Evolutionary conservation across 148 eudicot species (phyloP), one percentile per base, ranked within the genome.

Genomic region (Vaccinium corymbosum): DNA sequence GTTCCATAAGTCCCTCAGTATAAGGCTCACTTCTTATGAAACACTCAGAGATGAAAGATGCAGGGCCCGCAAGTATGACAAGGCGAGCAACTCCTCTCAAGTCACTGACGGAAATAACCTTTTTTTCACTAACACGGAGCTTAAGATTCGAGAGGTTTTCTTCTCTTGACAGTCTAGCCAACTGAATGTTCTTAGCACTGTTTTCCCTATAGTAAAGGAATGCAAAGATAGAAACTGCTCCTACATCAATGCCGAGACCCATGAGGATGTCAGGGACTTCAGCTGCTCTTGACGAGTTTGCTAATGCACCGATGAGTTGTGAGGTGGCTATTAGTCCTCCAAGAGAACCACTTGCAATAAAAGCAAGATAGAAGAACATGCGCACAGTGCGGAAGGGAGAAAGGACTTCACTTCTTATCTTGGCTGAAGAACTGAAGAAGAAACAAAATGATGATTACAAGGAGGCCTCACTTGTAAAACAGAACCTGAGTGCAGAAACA

Each of bases 311-410:
- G 53, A 92, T 89, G 25, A 94, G 84, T 73, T 87, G 97, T 46
- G 94, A 70, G 55, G 82, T 29, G 71, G 99, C 97, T 70, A 96
- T 94, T 22, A 96, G 83, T 85, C 94, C 94, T 87, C 99, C 99
- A 76, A 96, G 86, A 53, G 91, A 82, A 80, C 86, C 98, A 83
- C 98, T 94, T 55, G 98, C 99, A 27, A 96, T 91, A 86, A 96
- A 96, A 81, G 99, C 98, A 76, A 94, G 90, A 86, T 94, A 96
- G 87, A 96, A 96, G 90, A 96, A 96, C 99, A 96, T 96, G 62
- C 99, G 92, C 72, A 96, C 89, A 1, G 99, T 89, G 61, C 99
- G 98, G 83, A 96, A 96, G 27, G 99, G 99, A 80, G 99, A 72
- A 53, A 96, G 98, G 80, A 96, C 99, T 91, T 96, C 99, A 80